Conservation (phyloP, 331 rosid species). For the Cydonia oblonga region DNA sequence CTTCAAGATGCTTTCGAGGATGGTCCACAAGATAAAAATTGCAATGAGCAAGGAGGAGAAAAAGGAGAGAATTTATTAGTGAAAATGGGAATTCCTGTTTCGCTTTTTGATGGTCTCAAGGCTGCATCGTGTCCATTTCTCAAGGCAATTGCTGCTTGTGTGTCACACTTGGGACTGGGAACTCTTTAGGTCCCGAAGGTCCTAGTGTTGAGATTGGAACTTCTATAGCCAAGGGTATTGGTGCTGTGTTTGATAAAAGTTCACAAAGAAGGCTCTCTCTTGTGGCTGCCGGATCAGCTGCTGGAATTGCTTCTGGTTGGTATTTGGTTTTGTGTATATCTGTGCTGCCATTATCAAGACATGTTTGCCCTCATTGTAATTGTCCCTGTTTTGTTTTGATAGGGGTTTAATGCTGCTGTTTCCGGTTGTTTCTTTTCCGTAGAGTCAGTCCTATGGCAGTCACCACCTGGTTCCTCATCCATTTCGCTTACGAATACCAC, state of each 20-base stretch:
- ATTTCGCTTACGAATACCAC: slow-evolving; percentile 66
- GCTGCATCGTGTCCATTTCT: slow-evolving; percentile 53
- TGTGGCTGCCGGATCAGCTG: slow-evolving; percentile 89
- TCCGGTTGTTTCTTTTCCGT: slow-evolving; percentile 94
- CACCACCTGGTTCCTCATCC: slow-evolving; percentile 50
- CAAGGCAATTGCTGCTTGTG: slow-evolving; percentile 63
- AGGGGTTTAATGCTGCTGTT: slow-evolving; percentile 96
- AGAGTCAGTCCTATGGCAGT: slow-evolving; percentile 85
- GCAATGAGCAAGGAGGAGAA: background rate
- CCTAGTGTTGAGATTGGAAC: slow-evolving; percentile 87
- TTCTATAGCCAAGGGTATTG: slow-evolving; percentile 65
- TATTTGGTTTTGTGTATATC: background rate
- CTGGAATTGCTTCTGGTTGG: slow-evolving; percentile 78
- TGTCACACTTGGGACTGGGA: slow-evolving; percentile 87
- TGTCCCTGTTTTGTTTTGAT: slow-evolving; percentile 2
- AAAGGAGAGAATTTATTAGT: background rate
- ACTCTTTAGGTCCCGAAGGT: slow-evolving; percentile 90
- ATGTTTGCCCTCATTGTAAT: background rate
- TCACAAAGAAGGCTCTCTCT: slow-evolving; percentile 50
- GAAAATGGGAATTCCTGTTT: slow-evolving; percentile 16
- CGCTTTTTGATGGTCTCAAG: slow-evolving; percentile 21
- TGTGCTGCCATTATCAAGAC: background rate
- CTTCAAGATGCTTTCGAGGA: slow-evolving; percentile 26
- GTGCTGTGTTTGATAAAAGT: slow-evolving; percentile 31
- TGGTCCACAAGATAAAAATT: slow-evolving; percentile 5